These are phyloP conservation scores for Echinochloa phyllopogon DNA, from an alignment of 176 grass and related monocot species.

Conservation along the genomic window DNA sequence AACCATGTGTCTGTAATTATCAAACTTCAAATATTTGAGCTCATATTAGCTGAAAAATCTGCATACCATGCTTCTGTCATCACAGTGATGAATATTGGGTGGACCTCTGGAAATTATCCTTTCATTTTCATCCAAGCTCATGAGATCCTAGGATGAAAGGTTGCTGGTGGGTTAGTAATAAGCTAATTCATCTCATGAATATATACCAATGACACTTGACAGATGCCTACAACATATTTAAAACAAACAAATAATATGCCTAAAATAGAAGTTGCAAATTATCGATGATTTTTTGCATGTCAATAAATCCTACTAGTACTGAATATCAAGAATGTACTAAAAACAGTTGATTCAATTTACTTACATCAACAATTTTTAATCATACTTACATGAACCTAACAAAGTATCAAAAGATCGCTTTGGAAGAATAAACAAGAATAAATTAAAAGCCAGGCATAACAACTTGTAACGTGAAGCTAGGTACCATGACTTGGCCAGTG, in stretches of 20 bases:
- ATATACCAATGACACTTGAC: background rate
- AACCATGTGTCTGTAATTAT: background rate
- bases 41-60: conserved; percentile 31
- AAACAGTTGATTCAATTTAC: background rate
- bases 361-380: too few relatives aligned
- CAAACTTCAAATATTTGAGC: conserved; percentile 18
- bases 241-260: conserved; percentile 24
- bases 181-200: background rate
- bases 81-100: conserved; percentile 78
- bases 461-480: too few relatives aligned
- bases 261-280: conserved; percentile 13
- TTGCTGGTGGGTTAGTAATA: conserved; percentile 35
- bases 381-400: too few relatives aligned
- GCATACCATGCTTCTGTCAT: conserved; percentile 86
- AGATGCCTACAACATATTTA: background rate
- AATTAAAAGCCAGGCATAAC: too few relatives aligned
- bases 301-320: background rate
- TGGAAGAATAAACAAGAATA: too few relatives aligned
- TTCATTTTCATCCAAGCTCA: conserved; percentile 87
- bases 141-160: conserved; percentile 67
- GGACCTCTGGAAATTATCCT: conserved; percentile 66
- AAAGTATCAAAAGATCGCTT: conserved; percentile 4
- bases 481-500: too few relatives aligned
- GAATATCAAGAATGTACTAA: background rate
- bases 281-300: background rate